Conservation (phyloP, 1,284 basidiomycete genomes). For the Trichosporon sp. region DNA sequence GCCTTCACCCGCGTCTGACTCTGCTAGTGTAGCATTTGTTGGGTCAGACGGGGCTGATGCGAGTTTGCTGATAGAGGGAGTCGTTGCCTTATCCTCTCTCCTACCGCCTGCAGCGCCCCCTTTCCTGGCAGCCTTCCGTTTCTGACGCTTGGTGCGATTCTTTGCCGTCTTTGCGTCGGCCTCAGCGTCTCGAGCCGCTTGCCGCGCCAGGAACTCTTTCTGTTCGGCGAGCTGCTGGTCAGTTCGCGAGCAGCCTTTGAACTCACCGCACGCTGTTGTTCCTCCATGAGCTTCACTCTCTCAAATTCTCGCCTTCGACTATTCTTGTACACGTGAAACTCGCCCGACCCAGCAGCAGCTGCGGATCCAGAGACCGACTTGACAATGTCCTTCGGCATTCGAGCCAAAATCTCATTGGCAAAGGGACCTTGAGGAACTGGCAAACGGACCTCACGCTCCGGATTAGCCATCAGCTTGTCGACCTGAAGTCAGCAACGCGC, state of each 20-base stretch:
- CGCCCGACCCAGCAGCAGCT: conserved; percentile 84
- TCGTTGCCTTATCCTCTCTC: background rate
- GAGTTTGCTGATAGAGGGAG: too few species aligned
- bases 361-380: conserved; percentile 95
- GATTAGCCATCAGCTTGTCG: conserved; percentile 82
- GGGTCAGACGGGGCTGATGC: too few species aligned
- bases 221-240: conserved; percentile 66
- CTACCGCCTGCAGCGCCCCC: conserved; percentile 23
- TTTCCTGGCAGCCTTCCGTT: conserved; percentile 76
- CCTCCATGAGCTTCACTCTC: conserved; percentile 85
- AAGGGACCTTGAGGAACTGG: conserved; percentile 58
- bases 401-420: conserved; percentile 60
- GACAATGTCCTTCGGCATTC: conserved; percentile 90
- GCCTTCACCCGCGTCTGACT: too few species aligned
- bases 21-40: too few species aligned
- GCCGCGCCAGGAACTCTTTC: conserved; percentile 68
- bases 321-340: conserved; percentile 99
- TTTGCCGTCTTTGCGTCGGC: conserved; percentile 87
- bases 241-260: conserved; percentile 19
- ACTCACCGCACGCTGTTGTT: conserved; percentile 72
- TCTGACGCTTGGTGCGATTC: conserved; percentile 85
- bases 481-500: conserved; percentile 59
- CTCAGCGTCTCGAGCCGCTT: conserved; percentile 65
- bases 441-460: conserved; percentile 73
- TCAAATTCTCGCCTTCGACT: conserved; percentile 92